These are phyloP conservation scores for Aspergillus leporis DNA, from an alignment of 495 filamentous ascomycete species.

Conservation along the genomic window DNA sequence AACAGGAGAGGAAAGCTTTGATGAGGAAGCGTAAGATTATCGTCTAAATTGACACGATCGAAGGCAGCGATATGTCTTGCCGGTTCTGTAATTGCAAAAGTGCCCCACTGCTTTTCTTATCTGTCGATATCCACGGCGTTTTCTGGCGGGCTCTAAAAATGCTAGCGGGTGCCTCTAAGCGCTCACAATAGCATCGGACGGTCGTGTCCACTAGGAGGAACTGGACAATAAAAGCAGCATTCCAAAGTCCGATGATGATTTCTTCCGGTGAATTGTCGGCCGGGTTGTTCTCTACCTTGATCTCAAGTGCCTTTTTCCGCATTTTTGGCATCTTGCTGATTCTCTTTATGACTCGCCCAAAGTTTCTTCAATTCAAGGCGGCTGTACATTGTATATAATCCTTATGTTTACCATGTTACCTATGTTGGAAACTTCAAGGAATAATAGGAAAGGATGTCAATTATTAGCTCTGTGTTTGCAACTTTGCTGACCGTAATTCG, in stretches of 20 bases:
- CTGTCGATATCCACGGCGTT: slow-evolving; percentile 52
- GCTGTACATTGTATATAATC: slow-evolving; percentile 19
- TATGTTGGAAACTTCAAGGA: slow-evolving; percentile 7
- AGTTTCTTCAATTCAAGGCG: slow-evolving; percentile 11
- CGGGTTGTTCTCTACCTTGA: neutral
- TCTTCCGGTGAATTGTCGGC: neutral
- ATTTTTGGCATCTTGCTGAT: slow-evolving; percentile 14
- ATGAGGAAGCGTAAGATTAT: slow-evolving; percentile 66
- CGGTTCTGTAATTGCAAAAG: slow-evolving; percentile 25
- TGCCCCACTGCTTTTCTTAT: slow-evolving; percentile 29
- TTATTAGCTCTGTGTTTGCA: neutral
- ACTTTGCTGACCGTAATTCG: too few species aligned
- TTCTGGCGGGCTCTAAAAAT: slow-evolving; percentile 43
- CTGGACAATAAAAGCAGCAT: neutral
- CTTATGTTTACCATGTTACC: slow-evolving; percentile 8
- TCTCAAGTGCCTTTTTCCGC: neutral
- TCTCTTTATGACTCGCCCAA: slow-evolving; percentile 11
- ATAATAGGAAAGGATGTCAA: slow-evolving; percentile 3
- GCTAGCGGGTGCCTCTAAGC: slow-evolving; percentile 27
- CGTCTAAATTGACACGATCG: slow-evolving; percentile 24
- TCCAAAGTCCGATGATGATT: neutral
- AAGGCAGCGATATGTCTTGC: slow-evolving; percentile 16
- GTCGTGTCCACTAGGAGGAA: neutral
- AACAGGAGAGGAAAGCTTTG: slow-evolving; percentile 68
- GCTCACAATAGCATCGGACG: slow-evolving; percentile 10